Conservation (phyloP, 2,329 filamentous ascomycete genomes). For the Xylaria sp. region DNA sequence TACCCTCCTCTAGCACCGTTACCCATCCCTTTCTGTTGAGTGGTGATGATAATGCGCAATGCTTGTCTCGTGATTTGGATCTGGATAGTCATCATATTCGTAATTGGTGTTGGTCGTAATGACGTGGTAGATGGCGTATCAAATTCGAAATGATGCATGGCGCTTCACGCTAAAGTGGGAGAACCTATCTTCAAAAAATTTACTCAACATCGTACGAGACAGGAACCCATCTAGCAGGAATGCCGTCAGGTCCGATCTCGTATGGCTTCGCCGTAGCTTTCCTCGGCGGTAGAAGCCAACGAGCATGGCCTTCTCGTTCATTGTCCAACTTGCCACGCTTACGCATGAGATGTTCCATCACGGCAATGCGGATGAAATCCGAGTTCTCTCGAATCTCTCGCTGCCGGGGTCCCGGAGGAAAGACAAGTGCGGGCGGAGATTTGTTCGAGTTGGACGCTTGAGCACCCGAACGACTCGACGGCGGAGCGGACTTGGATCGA, state of each 20-base stretch:
- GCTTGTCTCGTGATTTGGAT: not conserved
- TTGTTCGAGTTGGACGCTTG: conserved; percentile 32
- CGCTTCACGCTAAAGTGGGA: not conserved
- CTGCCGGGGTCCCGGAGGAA: conserved; percentile 56
- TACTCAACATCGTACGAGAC: conserved; percentile 29
- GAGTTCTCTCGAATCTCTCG: conserved; percentile 71
- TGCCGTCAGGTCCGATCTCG: conserved; percentile 58
- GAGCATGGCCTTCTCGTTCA: conserved; percentile 66
- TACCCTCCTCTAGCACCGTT: not conserved
- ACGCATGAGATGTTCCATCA: conserved; percentile 74
- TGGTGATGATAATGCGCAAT: not conserved
- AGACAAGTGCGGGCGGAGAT: conserved; percentile 38
- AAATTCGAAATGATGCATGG: no score
- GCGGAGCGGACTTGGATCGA: conserved; percentile 46
- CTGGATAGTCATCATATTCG: not conserved
- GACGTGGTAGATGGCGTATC: not conserved
- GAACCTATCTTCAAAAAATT: not conserved
- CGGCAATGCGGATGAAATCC: conserved; percentile 71
- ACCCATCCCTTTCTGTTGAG: not conserved
- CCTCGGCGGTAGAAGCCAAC: conserved; percentile 69
- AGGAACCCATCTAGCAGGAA: conserved; percentile 62
- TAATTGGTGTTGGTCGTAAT: not conserved
- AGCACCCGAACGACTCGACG: conserved; percentile 31
- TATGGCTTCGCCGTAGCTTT: conserved; percentile 57
- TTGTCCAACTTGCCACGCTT: conserved; percentile 67